phyloP scores from a whole-genome alignment of 139 green algal species.

The Tetraselmis chui region DNA sequence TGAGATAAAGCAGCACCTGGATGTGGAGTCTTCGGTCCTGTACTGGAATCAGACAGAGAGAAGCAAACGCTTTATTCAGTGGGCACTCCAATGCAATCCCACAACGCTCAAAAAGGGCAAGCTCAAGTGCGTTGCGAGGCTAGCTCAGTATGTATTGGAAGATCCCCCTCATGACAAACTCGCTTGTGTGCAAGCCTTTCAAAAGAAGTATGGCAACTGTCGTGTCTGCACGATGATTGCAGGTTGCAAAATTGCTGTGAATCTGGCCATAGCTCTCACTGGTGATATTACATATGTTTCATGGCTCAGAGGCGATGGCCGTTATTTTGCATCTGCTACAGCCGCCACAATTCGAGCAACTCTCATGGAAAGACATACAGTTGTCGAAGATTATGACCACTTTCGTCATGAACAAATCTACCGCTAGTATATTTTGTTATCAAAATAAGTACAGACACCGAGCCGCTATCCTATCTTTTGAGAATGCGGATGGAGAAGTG shows the following conservation, averaged over 20 bases:
- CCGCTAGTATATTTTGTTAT: too few species aligned
- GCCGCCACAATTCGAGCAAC: not conserved
- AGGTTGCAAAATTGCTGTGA: not conserved
- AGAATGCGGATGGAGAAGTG: too few species aligned
- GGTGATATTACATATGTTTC: not conserved
- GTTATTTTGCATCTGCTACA: not conserved
- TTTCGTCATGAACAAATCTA: constrained; percentile 1
- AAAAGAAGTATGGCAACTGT: not conserved
- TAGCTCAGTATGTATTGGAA: not conserved
- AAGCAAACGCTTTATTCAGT: not conserved
- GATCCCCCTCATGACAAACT: not conserved
- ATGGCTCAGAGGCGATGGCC: not conserved
- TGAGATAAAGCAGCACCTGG: not conserved
- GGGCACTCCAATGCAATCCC: not conserved
- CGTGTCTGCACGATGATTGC: not conserved
- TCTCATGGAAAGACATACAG: not conserved
- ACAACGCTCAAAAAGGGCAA: not conserved
- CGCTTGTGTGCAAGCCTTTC: not conserved
- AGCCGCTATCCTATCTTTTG: too few species aligned
- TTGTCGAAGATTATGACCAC: not conserved
- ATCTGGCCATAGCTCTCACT: not conserved
- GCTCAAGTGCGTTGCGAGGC: not conserved
- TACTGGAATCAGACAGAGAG: not conserved
- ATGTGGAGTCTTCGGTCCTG: not conserved
- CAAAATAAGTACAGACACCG: too few species aligned